Conservation (phyloP, 129 eudicot species). For the Artemisia tridentata region DNA sequence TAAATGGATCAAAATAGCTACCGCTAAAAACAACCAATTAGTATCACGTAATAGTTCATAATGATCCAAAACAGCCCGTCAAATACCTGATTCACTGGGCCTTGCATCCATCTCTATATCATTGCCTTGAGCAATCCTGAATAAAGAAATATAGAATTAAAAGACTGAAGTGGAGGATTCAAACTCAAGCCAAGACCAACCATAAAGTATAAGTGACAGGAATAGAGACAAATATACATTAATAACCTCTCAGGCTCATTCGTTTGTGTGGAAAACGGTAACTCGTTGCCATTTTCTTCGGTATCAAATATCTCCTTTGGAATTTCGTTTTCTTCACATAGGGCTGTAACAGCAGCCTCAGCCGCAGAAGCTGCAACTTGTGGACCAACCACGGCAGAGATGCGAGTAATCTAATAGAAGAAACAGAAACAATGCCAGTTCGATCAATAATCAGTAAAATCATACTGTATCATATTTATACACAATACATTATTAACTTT, state of each 20-base stretch:
- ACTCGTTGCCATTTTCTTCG: conserved; percentile 41
- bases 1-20: no score
- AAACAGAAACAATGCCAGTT: not conserved
- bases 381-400: conserved; percentile 74
- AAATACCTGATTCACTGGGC: conserved; percentile 48
- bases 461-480: not conserved
- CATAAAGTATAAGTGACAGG: not conserved
- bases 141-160: not conserved
- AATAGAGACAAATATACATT: conserved; percentile 2
- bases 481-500: not conserved
- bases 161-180: no score
- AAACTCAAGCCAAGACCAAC: not conserved
- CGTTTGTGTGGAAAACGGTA: not conserved
- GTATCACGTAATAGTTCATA: no score
- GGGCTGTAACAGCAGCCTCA: conserved; percentile 79
- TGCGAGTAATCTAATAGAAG: conserved; percentile 57
- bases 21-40: no score
- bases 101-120: conserved; percentile 39
- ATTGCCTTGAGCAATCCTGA: conserved; percentile 46
- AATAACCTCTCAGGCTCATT: conserved; percentile 52
- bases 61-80: not conserved
- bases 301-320: conserved; percentile 64
- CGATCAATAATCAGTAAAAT: conserved; percentile 1
- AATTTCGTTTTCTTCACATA: conserved; percentile 72
- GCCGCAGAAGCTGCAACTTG: conserved; percentile 75